Conservation (phyloP, 73 alveolate species). For the Paraurostyla sp. region DNA sequence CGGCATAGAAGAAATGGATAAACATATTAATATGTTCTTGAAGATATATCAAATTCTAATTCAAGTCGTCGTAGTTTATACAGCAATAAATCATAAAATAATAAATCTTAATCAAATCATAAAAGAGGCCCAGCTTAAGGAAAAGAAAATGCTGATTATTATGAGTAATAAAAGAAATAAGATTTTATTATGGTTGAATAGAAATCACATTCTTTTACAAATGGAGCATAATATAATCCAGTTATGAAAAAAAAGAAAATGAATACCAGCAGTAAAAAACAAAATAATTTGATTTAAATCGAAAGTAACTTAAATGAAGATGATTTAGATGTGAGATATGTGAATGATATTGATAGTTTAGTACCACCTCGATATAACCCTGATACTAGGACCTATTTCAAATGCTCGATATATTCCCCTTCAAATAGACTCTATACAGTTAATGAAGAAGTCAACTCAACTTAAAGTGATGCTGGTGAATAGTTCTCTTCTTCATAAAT, state of each 20-base stretch:
- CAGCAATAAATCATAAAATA: no score
- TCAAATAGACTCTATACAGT: slow-evolving; percentile 77
- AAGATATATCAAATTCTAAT: slow-evolving; percentile 13
- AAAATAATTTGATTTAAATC: neutral
- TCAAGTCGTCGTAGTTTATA: no score
- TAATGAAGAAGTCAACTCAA: slow-evolving; percentile 63
- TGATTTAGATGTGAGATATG: slow-evolving; percentile 49
- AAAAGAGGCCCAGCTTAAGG: neutral
- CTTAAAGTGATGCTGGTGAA: slow-evolving; percentile 58
- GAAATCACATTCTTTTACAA: neutral
- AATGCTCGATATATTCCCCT: slow-evolving; percentile 72
- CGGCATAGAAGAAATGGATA: slow-evolving; percentile 42
- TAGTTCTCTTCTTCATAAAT: slow-evolving; percentile 41
- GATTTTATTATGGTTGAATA: no score
- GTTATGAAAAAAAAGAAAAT: neutral
- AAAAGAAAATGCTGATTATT: neutral
- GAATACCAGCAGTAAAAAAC: neutral
- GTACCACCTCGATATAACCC: slow-evolving; percentile 63
- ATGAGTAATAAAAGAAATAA: neutral
- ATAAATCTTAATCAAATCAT: no score
- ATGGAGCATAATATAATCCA: neutral
- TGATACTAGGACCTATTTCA: slow-evolving; percentile 68
- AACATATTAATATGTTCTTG: slow-evolving; percentile 17
- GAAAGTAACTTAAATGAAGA: neutral
- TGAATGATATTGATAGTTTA: slow-evolving; percentile 43